phyloP scores from a whole-genome alignment of 2,329 filamentous ascomycete species.

The Xylariaceae sp. region DNA sequence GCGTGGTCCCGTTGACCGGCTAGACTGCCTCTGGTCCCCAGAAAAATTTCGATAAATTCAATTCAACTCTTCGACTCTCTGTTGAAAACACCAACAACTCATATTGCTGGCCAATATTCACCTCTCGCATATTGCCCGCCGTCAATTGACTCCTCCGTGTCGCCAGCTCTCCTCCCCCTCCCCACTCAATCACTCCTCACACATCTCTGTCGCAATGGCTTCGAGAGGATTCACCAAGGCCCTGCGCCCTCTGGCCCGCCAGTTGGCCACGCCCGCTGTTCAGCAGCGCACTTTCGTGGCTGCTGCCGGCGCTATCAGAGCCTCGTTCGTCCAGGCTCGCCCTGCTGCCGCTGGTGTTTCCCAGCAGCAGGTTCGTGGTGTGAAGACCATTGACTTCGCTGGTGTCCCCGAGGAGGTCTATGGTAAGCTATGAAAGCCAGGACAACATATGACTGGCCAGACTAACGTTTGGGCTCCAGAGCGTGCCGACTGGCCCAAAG shows the following conservation, averaged over 20 bases:
- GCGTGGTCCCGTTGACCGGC: too few species aligned
- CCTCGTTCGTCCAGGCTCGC: conserved; percentile 46
- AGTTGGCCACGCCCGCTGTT: conserved; percentile 56
- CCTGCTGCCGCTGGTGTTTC: conserved; percentile 44
- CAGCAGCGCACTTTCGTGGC: conserved; percentile 62
- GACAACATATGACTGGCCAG: too few species aligned
- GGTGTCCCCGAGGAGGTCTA: conserved; percentile 92
- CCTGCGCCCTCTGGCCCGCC: conserved; percentile 61
- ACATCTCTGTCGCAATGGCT: conserved; percentile 60
- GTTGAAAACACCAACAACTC: conserved; percentile 1
- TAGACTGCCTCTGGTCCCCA: conserved; percentile 7
- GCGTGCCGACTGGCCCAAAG: conserved; percentile 95
- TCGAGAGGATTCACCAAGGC: conserved; percentile 70
- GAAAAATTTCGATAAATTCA: conserved; percentile 8
- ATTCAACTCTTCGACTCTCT: neutral
- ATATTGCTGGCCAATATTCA: conserved; percentile 18
- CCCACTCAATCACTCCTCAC: conserved; percentile 26
- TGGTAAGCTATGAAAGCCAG: conserved; percentile 51
- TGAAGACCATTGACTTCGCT: conserved; percentile 99
- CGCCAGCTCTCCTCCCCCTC: conserved; percentile 22
- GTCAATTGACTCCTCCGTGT: conserved; percentile 15
- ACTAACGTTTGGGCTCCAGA: conserved; percentile 50
- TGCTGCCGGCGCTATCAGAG: conserved; percentile 53
- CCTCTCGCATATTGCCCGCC: too few species aligned
- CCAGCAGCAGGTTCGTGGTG: conserved; percentile 69